These are phyloP conservation scores for Pleurotus citrinopileatus DNA, from an alignment of 768 basidiomycete genomes.

Conservation along the genomic window DNA sequence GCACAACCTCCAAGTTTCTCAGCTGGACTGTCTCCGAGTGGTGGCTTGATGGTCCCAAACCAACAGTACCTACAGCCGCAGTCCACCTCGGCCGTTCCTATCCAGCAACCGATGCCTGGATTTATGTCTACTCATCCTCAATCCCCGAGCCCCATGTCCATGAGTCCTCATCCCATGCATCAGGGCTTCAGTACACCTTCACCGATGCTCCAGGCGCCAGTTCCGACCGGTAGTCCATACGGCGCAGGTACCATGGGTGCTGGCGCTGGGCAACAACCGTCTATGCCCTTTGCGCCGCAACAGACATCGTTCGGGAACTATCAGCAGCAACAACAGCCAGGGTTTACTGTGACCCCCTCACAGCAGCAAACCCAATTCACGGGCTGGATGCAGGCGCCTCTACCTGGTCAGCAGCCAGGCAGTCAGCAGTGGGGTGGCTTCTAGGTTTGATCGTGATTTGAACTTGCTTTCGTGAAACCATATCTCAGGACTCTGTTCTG, in stretches of 20 bases:
- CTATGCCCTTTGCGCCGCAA: constrained; percentile 25
- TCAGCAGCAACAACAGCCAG: constrained; percentile 22
- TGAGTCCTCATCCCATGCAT: not conserved
- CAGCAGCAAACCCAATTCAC: constrained; percentile 23
- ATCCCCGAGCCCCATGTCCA: constrained; percentile 4
- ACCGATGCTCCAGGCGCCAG: not conserved
- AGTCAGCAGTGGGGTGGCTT: constrained; percentile 37
- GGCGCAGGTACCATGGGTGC: constrained; percentile 9
- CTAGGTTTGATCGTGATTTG: constrained; percentile 17
- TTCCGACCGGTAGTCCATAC: not conserved
- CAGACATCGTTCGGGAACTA: constrained; percentile 16
- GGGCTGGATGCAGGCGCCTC: constrained; percentile 21
- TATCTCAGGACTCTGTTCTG: too few relatives aligned
- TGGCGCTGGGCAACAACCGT: constrained; percentile 29
- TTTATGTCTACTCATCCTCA: not conserved
- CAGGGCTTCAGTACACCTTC: not conserved
- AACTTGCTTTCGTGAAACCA: not conserved
- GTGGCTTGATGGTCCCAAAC: not conserved
- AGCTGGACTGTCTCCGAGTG: not conserved
- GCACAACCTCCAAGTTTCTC: not conserved
- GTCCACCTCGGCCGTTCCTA: constrained; percentile 1
- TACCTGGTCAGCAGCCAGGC: constrained; percentile 19
- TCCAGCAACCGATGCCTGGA: constrained; percentile 1
- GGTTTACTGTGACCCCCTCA: constrained; percentile 27
- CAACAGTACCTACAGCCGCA: constrained; percentile 14